phyloP scores from a whole-genome alignment of 345 rosid genomes.

The Euphorbia tirucalli region DNA sequence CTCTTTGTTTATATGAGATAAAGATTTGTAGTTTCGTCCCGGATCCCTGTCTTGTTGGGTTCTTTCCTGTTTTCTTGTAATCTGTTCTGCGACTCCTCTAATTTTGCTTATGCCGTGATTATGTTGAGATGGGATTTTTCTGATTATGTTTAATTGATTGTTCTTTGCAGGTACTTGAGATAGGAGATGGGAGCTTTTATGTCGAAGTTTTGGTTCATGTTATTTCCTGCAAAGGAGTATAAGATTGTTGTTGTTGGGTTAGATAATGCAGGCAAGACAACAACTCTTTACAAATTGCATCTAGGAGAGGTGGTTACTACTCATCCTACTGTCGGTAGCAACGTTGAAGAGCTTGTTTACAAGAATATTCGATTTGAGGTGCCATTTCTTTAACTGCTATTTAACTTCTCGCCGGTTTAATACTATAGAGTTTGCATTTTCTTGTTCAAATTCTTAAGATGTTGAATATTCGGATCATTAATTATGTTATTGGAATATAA shows the following conservation, averaged over 20 bases:
- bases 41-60: background rate
- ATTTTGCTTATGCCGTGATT: background rate
- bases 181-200: constrained; percentile 71
- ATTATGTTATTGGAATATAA: background rate
- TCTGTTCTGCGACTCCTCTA: background rate
- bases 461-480: background rate
- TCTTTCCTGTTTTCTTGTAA: background rate
- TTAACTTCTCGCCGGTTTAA: background rate
- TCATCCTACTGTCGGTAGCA: constrained; percentile 94
- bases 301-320: constrained; percentile 96
- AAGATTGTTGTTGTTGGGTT: constrained; percentile 96
- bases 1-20: background rate
- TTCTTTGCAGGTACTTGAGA: background rate
- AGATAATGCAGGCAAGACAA: constrained; percentile 97
- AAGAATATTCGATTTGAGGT: constrained; percentile 97
- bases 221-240: constrained; percentile 94
- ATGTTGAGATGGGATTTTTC: background rate
- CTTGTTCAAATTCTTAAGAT: too few species aligned
- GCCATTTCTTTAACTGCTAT: background rate
- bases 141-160: background rate
- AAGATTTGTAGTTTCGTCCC: background rate
- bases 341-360: constrained; percentile 95
- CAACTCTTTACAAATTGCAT: constrained; percentile 91
- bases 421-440: background rate
- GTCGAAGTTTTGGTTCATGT: constrained; percentile 93